Percentiles rank a stretch among this genome's conserved stretches.
These are phyloP conservation scores for Aristolochia californica DNA, from an alignment of 164 flowering plant genomes.

Conservation along the genomic window DNA sequence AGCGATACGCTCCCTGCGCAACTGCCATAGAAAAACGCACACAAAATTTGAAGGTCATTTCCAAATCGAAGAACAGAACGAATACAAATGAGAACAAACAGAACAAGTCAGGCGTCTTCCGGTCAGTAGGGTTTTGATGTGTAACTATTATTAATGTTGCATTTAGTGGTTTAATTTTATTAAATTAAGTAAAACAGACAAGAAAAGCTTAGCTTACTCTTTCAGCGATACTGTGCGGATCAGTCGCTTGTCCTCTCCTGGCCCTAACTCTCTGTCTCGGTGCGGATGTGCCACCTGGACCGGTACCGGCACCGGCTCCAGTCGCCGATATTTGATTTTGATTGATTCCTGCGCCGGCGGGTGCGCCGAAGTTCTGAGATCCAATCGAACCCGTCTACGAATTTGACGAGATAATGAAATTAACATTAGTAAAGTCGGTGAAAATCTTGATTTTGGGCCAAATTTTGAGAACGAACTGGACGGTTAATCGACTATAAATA, in stretches of 20 bases:
- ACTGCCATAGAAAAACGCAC: conserved; percentile 35
- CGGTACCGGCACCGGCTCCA: conserved; percentile 26
- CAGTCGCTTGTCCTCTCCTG: conserved; percentile 95
- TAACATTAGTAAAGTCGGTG: not conserved
- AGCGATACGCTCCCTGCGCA: conserved; percentile 95
- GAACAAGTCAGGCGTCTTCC: not conserved
- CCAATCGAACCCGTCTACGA: conserved; percentile 23
- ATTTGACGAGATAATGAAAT: not conserved
- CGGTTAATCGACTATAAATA: too few species aligned
- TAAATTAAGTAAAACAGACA: not conserved
- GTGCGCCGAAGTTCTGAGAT: conserved; percentile 36
- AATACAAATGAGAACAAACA: not conserved
- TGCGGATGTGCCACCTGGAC: conserved; percentile 32
- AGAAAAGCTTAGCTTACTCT: conserved; percentile 54
- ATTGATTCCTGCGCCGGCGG: conserved; percentile 26
- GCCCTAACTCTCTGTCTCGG: conserved; percentile 77
- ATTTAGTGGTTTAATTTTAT: not conserved
- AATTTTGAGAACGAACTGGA: too few species aligned
- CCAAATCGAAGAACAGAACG: not conserved
- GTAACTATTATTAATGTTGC: not conserved
- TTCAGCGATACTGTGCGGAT: conserved; percentile 99
- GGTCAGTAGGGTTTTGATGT: not conserved
- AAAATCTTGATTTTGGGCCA: not conserved
- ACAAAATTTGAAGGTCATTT: not conserved
- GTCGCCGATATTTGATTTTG: conserved; percentile 29